phyloP scores from a whole-genome alignment of 345 rosid genomes.

The Murraya koenigii region DNA sequence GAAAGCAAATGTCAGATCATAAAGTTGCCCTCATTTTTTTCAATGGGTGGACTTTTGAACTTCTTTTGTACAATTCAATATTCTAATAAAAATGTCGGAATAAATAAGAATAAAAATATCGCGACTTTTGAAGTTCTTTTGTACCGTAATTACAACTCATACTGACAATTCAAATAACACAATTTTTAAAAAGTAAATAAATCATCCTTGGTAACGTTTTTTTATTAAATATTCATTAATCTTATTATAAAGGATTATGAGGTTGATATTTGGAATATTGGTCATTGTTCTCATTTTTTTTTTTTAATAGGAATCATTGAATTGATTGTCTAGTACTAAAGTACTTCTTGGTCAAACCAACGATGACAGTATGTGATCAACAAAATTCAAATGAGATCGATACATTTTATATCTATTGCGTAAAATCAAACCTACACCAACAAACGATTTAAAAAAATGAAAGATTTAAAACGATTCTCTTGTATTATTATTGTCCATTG shows the following conservation, averaged over 20 bases:
- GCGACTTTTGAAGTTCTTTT: too few relatives aligned
- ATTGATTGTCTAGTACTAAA: neutral
- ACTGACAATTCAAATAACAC: too few relatives aligned
- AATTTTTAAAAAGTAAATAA: too few relatives aligned
- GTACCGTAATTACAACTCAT: too few relatives aligned
- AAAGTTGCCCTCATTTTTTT: constrained; percentile 2
- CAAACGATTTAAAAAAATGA: neutral
- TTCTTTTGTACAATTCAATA: neutral
- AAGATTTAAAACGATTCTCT: neutral
- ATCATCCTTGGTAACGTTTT: too few relatives aligned
- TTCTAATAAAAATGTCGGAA: neutral
- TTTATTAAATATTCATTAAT: too few relatives aligned
- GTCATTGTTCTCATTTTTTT: neutral
- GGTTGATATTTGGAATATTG: neutral
- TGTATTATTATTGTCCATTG: neutral
- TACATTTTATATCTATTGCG: neutral
- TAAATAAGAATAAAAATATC: too few relatives aligned
- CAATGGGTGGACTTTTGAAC: neutral
- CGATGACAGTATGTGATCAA: neutral
- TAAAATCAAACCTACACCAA: neutral
- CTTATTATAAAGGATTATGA: too few relatives aligned
- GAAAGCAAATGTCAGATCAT: neutral
- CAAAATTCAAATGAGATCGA: neutral
- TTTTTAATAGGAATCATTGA: neutral
- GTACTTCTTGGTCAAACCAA: neutral